phyloP scores from a whole-genome alignment of 495 filamentous ascomycete genomes.

The Clohesyomyces aquaticus region DNA sequence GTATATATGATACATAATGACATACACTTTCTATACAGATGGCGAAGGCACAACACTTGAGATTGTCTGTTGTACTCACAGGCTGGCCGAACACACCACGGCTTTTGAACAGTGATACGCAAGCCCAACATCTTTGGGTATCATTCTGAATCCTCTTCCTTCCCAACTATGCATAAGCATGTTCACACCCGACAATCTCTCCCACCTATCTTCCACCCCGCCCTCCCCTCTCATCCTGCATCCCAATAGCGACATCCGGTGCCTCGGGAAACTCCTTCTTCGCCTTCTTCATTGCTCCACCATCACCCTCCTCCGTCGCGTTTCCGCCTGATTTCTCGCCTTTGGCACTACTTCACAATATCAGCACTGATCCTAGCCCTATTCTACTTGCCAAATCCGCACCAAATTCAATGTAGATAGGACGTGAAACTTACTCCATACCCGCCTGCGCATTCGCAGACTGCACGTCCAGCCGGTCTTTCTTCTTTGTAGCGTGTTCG shows the following conservation, averaged over 20 bases:
- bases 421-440: not conserved
- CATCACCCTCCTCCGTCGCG: constrained; percentile 53
- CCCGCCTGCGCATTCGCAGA: not conserved
- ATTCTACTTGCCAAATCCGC: not conserved
- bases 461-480: not conserved
- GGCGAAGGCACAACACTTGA: too few species aligned
- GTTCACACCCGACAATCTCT: too few species aligned
- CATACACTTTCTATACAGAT: too few species aligned
- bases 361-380: not conserved
- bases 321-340: constrained; percentile 30
- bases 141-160: too few species aligned
- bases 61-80: too few species aligned
- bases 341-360: constrained; percentile 41
- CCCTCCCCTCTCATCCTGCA: constrained; percentile 69
- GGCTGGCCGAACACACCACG: too few species aligned
- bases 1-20: too few species aligned
- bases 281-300: constrained; percentile 54
- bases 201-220: constrained; percentile 39
- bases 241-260: constrained; percentile 67
- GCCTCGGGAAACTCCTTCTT: constrained; percentile 69
- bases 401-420: too few species aligned
- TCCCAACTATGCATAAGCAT: too few species aligned
- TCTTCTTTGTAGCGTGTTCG: too few species aligned
- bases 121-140: too few species aligned
- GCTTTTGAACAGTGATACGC: too few species aligned